Evolutionary conservation across 2,329 filamentous ascomycete species (phyloP).

Genomic region (Xylaria sp.): DNA sequence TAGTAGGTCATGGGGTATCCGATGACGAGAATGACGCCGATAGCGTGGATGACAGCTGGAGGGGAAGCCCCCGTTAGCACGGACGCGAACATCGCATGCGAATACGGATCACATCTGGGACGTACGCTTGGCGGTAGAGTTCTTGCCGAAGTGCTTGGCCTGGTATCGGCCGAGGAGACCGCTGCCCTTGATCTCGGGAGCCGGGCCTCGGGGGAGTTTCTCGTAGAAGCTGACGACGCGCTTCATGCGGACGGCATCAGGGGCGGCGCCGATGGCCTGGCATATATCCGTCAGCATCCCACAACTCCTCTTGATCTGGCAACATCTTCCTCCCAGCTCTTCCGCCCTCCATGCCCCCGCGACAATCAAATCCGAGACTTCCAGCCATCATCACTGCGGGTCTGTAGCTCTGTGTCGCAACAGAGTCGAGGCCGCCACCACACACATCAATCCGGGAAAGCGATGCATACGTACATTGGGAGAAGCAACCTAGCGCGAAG

Average conservation of each 20-base stretch:
- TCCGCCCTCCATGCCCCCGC: neutral
- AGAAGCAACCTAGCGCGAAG: conserved; percentile 71
- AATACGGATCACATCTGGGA: conserved; percentile 31
- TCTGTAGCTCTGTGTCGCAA: neutral
- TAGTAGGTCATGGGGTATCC: conserved; percentile 99
- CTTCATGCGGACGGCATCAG: conserved; percentile 97
- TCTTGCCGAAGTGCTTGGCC: conserved; percentile 92
- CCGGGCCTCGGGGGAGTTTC: conserved; percentile 91
- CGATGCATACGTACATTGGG: conserved; percentile 68
- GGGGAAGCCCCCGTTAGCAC: neutral
- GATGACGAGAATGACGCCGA: conserved; percentile 75
- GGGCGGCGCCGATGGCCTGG: conserved; percentile 90
- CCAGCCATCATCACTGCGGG: neutral
- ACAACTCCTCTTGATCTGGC: conserved; percentile 10
- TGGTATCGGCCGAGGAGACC: conserved; percentile 90
- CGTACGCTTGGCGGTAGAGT: conserved; percentile 85
- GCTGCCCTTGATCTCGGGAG: conserved; percentile 79
- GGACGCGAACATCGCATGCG: conserved; percentile 27
- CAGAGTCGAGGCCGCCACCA: conserved; percentile 1
- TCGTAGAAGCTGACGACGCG: conserved; percentile 98
- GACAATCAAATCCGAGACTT: conserved; percentile 1
- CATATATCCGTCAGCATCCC: conserved; percentile 41
- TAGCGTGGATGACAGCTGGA: conserved; percentile 83
- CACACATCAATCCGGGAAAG: conserved; percentile 7
- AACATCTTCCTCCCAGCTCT: neutral